Evolutionary conservation across 2,329 filamentous ascomycete genomes (phyloP), one percentile per base, ranked within the genome.

Genomic region (Ascochyta clinopodiicola): DNA sequence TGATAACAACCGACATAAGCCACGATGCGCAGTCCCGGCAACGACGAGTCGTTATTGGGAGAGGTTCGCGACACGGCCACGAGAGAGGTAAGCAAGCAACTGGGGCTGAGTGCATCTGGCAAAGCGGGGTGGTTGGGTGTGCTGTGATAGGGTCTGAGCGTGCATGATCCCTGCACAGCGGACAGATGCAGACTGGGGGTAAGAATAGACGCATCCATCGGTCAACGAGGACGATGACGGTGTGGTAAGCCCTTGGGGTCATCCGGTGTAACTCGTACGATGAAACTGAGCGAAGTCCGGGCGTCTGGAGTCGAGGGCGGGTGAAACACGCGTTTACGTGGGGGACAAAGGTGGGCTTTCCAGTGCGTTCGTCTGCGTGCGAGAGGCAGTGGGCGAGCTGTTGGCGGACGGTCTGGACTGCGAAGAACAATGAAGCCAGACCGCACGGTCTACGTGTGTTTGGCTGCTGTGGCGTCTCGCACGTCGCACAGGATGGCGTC

Each of bases 91-190:
- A 43, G 54, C 51, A 55, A 59, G 61, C 59, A 66, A 53, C 57
- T 62, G 65, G 64, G 69, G 68, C 68, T 67, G 67, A 69, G 64
- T 60, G 50, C 48, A 53, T 57, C 54, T 45, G 43, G 59, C 49
- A 50, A 56, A 50, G 61, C 47, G 60, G 57, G 51, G 56, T 62
- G 59, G 57, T 45, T 49, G 38, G 51, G 45, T 40, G 42, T 40
- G 49, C 38, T 46, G 52, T 56, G 49, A 60, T 59, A 49, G 56
- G 61, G 45, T 44, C 48, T 54, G 35, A 52, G 54, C 59, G 51
- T 58, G 53, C 57, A 62, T 52, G 37, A 61, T 56, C 57, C 60
- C 55, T 57, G 46, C 46, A 42, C 56, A 39, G 49, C 25, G 27
- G 29, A 48, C 56, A 61, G 22, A 43, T 46, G 19, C 36, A 50